Evolutionary conservation across 2,329 filamentous ascomycete species (phyloP).

Genomic region (Claviceps paspali): DNA sequence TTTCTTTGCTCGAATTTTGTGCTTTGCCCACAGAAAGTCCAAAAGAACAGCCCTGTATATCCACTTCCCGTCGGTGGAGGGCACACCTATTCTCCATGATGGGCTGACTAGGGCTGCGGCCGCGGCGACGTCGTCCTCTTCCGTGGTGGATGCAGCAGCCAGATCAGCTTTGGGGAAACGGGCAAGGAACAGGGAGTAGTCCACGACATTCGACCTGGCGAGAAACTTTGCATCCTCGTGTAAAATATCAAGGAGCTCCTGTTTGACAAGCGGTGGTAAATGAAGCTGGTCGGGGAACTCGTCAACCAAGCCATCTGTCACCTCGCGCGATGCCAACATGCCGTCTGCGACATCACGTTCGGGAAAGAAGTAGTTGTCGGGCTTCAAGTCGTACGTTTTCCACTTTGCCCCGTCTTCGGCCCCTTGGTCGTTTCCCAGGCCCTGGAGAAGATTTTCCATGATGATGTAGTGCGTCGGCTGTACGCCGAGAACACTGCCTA

Average conservation of each 20-base stretch:
- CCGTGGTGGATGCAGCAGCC: conserved; percentile 2
- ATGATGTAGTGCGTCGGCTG: conserved; percentile 59
- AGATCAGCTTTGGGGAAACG: conserved; percentile 19
- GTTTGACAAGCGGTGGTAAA: conserved; percentile 37
- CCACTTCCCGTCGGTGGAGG: conserved; percentile 47
- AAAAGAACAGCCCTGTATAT: conserved; percentile 52
- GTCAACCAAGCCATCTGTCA: conserved; percentile 51
- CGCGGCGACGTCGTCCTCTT: background rate
- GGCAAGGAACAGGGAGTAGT: conserved; percentile 62
- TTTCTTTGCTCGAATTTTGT: conserved; percentile 48
- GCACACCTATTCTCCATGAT: conserved; percentile 46
- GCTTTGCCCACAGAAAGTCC: conserved; percentile 69
- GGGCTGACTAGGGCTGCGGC: conserved; percentile 1
- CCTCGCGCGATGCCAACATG: conserved; percentile 44
- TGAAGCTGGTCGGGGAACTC: conserved; percentile 51
- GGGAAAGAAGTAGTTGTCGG: conserved; percentile 59
- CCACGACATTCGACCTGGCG: conserved; percentile 48
- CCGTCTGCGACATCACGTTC: conserved; percentile 56
- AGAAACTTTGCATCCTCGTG: conserved; percentile 49
- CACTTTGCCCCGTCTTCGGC: conserved; percentile 27
- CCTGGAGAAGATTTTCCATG: conserved; percentile 62
- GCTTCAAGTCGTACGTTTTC: conserved; percentile 64
- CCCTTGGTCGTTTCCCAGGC: conserved; percentile 27
- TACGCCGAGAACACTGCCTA: conserved; percentile 44
- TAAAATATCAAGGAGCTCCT: conserved; percentile 38